Base-by-base conservation (phyloP, 2,329 filamentous ascomycete species). In the Teratosphaeriaceae sp. region DNA sequence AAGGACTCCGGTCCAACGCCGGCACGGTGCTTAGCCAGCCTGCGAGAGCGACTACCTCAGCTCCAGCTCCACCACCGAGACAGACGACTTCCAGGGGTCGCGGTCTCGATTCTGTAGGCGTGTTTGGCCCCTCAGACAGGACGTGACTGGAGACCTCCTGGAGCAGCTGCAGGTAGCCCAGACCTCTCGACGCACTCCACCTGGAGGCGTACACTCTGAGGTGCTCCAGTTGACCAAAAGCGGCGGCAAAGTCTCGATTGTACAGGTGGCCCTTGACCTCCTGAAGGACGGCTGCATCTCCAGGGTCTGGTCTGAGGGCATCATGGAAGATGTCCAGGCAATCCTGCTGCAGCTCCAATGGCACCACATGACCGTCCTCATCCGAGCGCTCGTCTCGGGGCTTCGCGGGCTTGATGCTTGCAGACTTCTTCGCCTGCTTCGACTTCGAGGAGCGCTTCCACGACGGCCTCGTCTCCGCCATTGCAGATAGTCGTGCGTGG, bases 101-200 rank as follows among this genome's bases (percentile, higher is more conserved):
- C 6, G 11, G 16, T 2, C 4, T 16, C 23, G 38, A 21, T 7
- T 18, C 5, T n/a, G n/a, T 4, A 5, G 15, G 15, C 4, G n/a
- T 3, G 12, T 3, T 16, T 15, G 9, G 29, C 9, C 18, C 6
- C 11, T 31, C 5, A 15, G n/a, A n/a, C n/a, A 35, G 33, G 6
- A 29, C 5, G 30, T 40, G n/a, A 18, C 30, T 16, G 12, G 29
- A 53, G 51, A 68, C 42, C 57, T 65, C 48, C 47, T 55, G 59
- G 19, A 82, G 71, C 13, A 82, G 60, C n/a, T 74, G 69, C n/a
- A 79, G 71, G 65, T 97, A 97, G 49, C 83, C 87, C 40, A 97
- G 68, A 0, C 88, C 85, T 41, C 92, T 75, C 40, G 85, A 84
- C 1, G 90, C 86, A 64, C 88, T 95, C 89, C 90, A 98, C 55